Conservation (phyloP, 768 basidiomycete species). For the Macrolepiota fuliginosa region DNA sequence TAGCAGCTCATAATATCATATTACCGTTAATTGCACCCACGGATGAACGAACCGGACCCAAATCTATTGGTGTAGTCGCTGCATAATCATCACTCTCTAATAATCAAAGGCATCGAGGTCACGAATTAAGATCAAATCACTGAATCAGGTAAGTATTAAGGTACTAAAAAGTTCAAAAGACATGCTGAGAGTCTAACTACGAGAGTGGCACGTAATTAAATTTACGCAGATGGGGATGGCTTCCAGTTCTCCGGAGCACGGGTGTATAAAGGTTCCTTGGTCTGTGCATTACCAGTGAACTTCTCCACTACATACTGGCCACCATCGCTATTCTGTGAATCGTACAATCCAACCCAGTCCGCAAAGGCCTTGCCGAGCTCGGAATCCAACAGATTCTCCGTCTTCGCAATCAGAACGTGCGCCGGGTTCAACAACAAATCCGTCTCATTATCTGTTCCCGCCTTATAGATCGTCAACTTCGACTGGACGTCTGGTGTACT, state of each 20-base stretch:
- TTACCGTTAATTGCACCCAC: background rate
- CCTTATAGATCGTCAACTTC: slow-evolving; percentile 35
- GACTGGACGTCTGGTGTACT: slow-evolving; percentile 30
- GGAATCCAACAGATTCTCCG: slow-evolving; percentile 22
- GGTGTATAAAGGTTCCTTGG: slow-evolving; percentile 25
- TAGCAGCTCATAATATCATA: background rate
- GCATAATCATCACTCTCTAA: no score
- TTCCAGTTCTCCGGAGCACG: slow-evolving; percentile 21
- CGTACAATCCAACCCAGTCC: slow-evolving; percentile 35
- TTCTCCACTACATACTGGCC: slow-evolving; percentile 41
- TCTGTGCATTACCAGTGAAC: slow-evolving; percentile 32
- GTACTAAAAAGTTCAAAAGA: background rate
- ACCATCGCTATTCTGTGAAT: slow-evolving; percentile 24
- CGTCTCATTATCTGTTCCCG: slow-evolving; percentile 35
- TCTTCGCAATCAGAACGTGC: slow-evolving; percentile 36
- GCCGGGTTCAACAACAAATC: slow-evolving; percentile 50
- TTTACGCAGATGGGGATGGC: background rate
- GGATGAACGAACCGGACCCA: no score
- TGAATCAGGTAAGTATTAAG: background rate
- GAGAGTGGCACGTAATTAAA: background rate
- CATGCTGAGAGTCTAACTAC: background rate
- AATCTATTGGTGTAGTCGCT: no score
- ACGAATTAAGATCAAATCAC: background rate
- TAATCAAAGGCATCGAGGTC: no score
- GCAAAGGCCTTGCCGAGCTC: slow-evolving; percentile 37